Percentiles rank a stretch among this genome's conserved stretches.
Evolutionary conservation across 2,329 filamentous ascomycete genomes (phyloP).

Genomic region (Fonsecaea pedrosoi): DNA sequence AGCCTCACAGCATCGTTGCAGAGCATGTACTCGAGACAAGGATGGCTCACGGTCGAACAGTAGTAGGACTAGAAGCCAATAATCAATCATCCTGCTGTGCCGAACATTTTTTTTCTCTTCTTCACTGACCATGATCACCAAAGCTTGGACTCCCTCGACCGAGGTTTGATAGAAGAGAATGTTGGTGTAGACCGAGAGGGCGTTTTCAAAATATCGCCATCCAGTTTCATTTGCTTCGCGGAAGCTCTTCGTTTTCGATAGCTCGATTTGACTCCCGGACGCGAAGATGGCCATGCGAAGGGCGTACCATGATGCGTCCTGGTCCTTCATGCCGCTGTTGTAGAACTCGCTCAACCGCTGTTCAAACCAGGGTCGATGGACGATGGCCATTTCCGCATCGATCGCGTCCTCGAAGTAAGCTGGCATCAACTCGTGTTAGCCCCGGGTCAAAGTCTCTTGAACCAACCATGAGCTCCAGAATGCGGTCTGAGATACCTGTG

Average conservation of each 20-base stretch:
- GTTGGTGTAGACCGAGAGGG: constrained; percentile 4
- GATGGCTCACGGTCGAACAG: constrained; percentile 12
- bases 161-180: constrained; percentile 5
- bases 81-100: neutral
- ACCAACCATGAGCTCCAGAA: too few relatives aligned
- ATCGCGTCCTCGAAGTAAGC: constrained; percentile 10
- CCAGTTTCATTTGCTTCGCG: neutral
- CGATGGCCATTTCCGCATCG: constrained; percentile 4
- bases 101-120: neutral
- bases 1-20: constrained; percentile 22
- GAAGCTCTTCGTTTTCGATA: constrained; percentile 4
- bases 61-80: constrained; percentile 13
- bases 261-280: constrained; percentile 5
- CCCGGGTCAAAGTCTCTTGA: too few relatives aligned
- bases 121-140: constrained; percentile 7
- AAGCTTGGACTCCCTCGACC: constrained; percentile 1
- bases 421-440: neutral
- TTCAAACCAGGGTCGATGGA: constrained; percentile 17
- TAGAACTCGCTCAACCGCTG: constrained; percentile 6
- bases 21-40: constrained; percentile 17
- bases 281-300: neutral
- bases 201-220: constrained; percentile 6
- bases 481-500: neutral
- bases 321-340: neutral
- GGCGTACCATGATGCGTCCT: constrained; percentile 7